Percentiles rank a stretch among this genome's conserved stretches.
Evolutionary conservation across 2,329 filamentous ascomycete genomes (phyloP).

Genomic region (Colletotrichum tanaceti): DNA sequence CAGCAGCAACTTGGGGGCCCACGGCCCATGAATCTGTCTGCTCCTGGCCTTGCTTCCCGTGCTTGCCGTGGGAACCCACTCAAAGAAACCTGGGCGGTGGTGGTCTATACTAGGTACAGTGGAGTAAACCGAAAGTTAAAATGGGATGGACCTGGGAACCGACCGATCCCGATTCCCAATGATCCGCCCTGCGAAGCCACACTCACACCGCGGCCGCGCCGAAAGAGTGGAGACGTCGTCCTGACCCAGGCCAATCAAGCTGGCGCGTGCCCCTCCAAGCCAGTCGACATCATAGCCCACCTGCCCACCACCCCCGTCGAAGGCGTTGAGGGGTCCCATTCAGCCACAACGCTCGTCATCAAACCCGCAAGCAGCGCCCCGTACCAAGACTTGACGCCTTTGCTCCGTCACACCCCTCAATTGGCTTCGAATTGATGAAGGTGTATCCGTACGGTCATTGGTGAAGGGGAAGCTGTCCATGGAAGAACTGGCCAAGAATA

Average conservation of each 20-base stretch:
- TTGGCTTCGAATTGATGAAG: background rate
- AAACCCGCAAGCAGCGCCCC: constrained; percentile 34
- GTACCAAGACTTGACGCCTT: constrained; percentile 28
- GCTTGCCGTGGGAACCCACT: constrained; percentile 21
- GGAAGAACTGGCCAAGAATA: constrained; percentile 10
- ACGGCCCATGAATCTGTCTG: constrained; percentile 9
- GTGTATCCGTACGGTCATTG: background rate
- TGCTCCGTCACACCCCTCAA: constrained; percentile 17
- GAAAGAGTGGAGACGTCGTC: constrained; percentile 11
- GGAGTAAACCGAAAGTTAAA: background rate
- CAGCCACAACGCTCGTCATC: constrained; percentile 40
- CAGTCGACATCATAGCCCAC: constrained; percentile 33
- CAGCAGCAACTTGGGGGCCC: constrained; percentile 4
- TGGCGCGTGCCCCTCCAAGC: constrained; percentile 17
- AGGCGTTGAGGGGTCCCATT: constrained; percentile 10
- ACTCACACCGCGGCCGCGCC: constrained; percentile 29
- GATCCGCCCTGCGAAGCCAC: constrained; percentile 32
- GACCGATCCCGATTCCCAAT: constrained; percentile 27
- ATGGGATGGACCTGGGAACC: constrained; percentile 11
- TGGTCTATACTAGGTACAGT: no score
- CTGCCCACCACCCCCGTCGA: background rate
- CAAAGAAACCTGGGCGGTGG: background rate
- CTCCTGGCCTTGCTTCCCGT: constrained; percentile 17
- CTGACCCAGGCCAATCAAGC: constrained; percentile 23
- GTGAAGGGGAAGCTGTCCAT: background rate